Evolutionary conservation across 345 rosid species (phyloP), one percentile per base, ranked within the genome.

Genomic region (Dovyalis caffra): DNA sequence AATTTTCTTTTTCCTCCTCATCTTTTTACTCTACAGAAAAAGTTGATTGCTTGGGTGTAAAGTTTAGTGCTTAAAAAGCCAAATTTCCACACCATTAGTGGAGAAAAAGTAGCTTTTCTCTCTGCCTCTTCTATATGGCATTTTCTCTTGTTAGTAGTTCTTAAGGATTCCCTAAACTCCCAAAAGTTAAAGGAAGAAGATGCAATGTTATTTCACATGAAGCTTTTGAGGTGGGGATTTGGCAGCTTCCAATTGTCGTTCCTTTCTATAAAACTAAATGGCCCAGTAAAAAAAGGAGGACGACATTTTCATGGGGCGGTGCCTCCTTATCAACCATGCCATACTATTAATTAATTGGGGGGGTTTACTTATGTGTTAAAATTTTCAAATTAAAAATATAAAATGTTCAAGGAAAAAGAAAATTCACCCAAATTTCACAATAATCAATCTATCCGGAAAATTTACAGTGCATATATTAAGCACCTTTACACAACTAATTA

Each of bases 21-120:
- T 16, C 16, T 20, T 40, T 33, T 15, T 51, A 6, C 21, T 66
- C 45, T 12, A 0, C 65, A 34, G 0, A 53, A 10, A 78, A 82
- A 84, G 83, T 78, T 75, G 68, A 70, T 74, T 73, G 86, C 90
- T 80, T 86, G 76, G 77, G 82, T 85, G 85, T 79, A 82, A 86
- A 85, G 64, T 76, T 83, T 77, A 76, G 81, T 86, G 80, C 80
- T 60, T 78, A 51, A 79, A 64, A 75, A 76, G 71, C 86, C 85
- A 76, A 82, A 68, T 71, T 82, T 71, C 75, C 79, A 76, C 79
- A 57, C 79, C 77, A 78, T 78, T 66, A 74, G 82, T 71, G 79
- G 83, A 37, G 83, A 40, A 57, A 72, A 82, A 83, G 84, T 75
- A 26, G 82, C 84, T 72, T 85, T 83, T 78, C 35, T 69, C 37